phyloP scores from a whole-genome alignment of 2,329 filamentous ascomycete species.

The Didymellaceae sp. region DNA sequence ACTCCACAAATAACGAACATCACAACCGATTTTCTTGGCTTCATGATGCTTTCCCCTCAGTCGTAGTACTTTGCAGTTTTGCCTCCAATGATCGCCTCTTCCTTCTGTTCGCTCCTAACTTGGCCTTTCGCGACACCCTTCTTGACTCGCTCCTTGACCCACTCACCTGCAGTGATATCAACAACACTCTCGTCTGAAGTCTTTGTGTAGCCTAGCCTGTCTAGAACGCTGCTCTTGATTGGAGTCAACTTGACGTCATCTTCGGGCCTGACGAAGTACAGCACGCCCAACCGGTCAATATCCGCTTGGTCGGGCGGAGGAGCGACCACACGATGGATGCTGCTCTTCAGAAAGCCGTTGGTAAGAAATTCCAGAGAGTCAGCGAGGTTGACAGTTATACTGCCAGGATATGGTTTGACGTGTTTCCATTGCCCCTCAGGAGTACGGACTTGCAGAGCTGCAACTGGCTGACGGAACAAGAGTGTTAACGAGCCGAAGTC shows the following conservation, averaged over 20 bases:
- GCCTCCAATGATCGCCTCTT: slow-evolving; percentile 21
- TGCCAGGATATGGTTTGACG: slow-evolving; percentile 47
- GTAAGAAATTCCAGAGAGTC: slow-evolving; percentile 49
- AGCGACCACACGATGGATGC: slow-evolving; percentile 57
- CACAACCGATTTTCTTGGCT: too few relatives aligned
- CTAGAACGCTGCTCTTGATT: slow-evolving; percentile 22
- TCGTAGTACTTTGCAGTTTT: slow-evolving; percentile 24
- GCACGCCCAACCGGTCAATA: slow-evolving; percentile 44
- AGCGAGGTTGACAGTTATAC: slow-evolving; percentile 50
- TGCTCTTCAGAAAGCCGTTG: slow-evolving; percentile 54
- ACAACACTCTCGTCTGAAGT: slow-evolving; percentile 19
- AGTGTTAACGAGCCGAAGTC: slow-evolving; percentile 63
- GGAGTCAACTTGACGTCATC: slow-evolving; percentile 19
- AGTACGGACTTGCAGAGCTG: slow-evolving; percentile 60
- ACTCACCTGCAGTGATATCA: slow-evolving; percentile 25
- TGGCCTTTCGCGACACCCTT: slow-evolving; percentile 18
- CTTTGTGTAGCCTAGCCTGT: slow-evolving; percentile 19
- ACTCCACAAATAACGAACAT: too few relatives aligned
- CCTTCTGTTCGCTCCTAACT: slow-evolving; percentile 20
- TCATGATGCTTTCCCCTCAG: too few relatives aligned
- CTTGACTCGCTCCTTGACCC: slow-evolving; percentile 25
- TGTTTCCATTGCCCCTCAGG: slow-evolving; percentile 44
- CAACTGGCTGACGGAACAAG: slow-evolving; percentile 64
- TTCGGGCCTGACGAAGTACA: slow-evolving; percentile 29
- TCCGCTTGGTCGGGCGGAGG: slow-evolving; percentile 57